phyloP scores from a whole-genome alignment of 768 basidiomycete species.

The Xerocomellus dryophilus region DNA sequence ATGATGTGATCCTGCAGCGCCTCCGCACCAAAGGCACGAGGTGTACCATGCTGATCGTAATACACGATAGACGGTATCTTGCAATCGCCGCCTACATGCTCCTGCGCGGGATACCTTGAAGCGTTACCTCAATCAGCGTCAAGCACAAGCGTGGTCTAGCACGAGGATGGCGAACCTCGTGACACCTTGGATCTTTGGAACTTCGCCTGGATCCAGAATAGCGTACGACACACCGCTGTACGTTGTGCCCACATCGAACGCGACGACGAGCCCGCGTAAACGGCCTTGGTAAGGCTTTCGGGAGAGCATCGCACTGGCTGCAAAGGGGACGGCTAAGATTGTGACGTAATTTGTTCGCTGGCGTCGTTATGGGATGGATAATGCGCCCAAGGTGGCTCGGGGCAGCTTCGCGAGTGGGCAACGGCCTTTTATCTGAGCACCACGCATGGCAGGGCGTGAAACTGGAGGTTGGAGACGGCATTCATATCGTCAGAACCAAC shows the following conservation, averaged over 20 bases:
- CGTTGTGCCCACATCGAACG: constrained; percentile 42
- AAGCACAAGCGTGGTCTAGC: constrained; percentile 1
- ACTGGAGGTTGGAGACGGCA: constrained; percentile 4
- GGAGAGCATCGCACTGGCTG: constrained; percentile 26
- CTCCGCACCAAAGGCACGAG: constrained; percentile 46
- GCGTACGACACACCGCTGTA: constrained; percentile 40
- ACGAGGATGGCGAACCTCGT: constrained; percentile 29
- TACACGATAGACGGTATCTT: constrained; percentile 51
- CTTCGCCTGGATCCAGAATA: constrained; percentile 40
- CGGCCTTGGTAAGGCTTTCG: constrained; percentile 39
- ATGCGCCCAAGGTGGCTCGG: background rate
- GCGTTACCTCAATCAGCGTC: constrained; percentile 3
- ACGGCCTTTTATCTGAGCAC: constrained; percentile 22
- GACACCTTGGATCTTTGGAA: constrained; percentile 36
- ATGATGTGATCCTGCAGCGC: constrained; percentile 39
- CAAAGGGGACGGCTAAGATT: background rate
- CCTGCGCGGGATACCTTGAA: constrained; percentile 40
- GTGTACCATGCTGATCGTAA: constrained; percentile 40
- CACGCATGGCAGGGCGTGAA: background rate
- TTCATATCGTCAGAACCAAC: constrained; percentile 2
- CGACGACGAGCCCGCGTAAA: constrained; percentile 35
- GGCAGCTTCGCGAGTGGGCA: background rate
- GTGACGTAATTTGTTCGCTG: constrained; percentile 10
- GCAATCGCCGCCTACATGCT: constrained; percentile 41
- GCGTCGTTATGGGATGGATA: background rate